Evolutionary conservation across 2,329 filamentous ascomycete genomes (phyloP), one percentile per base, ranked within the genome.

Genomic region (Diplodia sapinea): DNA sequence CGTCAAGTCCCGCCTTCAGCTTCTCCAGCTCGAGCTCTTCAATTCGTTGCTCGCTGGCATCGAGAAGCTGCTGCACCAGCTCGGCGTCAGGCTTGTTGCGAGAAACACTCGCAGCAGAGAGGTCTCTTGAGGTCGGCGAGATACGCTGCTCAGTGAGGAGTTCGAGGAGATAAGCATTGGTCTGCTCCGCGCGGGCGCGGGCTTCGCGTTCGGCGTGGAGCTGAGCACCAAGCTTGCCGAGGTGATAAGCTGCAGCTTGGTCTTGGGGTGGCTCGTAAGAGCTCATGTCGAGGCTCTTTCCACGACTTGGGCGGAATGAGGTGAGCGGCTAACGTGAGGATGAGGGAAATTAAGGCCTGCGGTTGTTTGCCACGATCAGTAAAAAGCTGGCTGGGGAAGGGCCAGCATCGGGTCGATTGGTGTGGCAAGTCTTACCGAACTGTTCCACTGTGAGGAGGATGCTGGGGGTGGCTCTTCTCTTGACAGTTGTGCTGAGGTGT

Each of bases 181-280:
- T 29, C 12, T 38, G 31, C 47, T 63, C 40, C 7, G 31, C 29
- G 15, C 59, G 43, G 11, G 12, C 12, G 31, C 23, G 31, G n/a
- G 47, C 26, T 38, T 63, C 47, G 31, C 59, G 47, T 17, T 63
- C 59, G 20, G 47, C n/a, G n/a, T 12, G 9, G 2, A 63, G 47
- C 26, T 63, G 59, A 63, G 59, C 59, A 6, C 51, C 31, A n/a
- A 63, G 59, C n/a, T 63, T 33, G 3, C 59, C 59, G 23, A 63
- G 36, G 11, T 33, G 59, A 20, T 51, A 63, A 4, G 47, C 59
- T 9, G 59, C 17, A 11, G 47, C 43, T 12, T 26, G 43, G 47
- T 29, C 59, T 3, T 20, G 29, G 12, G 31, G 17, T 9, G n/a
- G 3, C 36, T 49, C 40, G 20, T 51, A 36, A 9, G 43, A 31